Base-by-base conservation (phyloP, 1,139 yeast species). In the Hyphopichia fennica region DNA sequence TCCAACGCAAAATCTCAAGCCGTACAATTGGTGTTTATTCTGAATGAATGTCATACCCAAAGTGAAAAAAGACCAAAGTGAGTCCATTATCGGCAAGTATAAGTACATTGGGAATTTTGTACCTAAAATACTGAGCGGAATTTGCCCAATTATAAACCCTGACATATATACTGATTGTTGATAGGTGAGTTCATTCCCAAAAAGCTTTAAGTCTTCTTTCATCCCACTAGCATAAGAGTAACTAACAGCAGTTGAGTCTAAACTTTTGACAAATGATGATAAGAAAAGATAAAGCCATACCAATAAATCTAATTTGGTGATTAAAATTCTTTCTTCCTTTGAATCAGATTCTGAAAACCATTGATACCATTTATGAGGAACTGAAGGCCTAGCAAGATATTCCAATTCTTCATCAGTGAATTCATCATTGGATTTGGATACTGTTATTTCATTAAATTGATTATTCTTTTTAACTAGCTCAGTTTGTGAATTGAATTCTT, bases 281-380 rank as follows among this genome's bases (percentile, higher is more conserved):
- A 53, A 43, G 37, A 52, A 51, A 34, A 53, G 47, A 29, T 53
- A 52, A 9, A 50, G 35, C 55, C 53, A 52, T n/a, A 53, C 45
- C n/a, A 45, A 39, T 23, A 47, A 42, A 41, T 52, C 56, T n/a
- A 52, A 41, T 25, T 52, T 53, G 16, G 44, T 35, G 19, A 53
- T 44, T 14, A 52, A 45, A 13, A 35, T 40, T 34, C 38, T 47
- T 34, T 52, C 56, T 32, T 48, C 51, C n/a, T 32, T 41, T 16
- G 54, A 39, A 36, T 51, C 52, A 5, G 52, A 46, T 15, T 42
- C 45, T 1, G 54, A 48, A 37, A 51, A 53, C 54, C 56, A 53
- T 30, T 49, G 51, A 41, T 49, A 52, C 56, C 56, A 50, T 41
- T 39, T 46, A 34, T 52, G 56, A 13, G 50, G 49, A 5, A 41